Percentiles rank a stretch among this genome's conserved stretches.
Conservation (phyloP, 441 rosid genomes). For the Gossypium davidsonii region DNA sequence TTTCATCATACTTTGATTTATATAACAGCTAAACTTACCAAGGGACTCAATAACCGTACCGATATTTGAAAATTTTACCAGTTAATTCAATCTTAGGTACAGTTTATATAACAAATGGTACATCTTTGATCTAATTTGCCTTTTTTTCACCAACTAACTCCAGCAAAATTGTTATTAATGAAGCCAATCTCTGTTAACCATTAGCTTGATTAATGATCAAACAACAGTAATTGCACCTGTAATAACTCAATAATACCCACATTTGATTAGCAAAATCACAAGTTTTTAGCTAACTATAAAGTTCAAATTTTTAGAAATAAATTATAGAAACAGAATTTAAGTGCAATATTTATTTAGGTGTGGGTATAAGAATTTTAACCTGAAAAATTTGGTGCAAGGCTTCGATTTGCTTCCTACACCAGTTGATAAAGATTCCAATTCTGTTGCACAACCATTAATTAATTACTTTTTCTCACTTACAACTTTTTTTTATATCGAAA, state of each 20-base stretch:
- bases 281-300: slow-evolving; percentile 26
- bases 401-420: slow-evolving; percentile 99
- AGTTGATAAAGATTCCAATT: slow-evolving; percentile 54
- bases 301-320: slow-evolving; percentile 2
- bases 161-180: slow-evolving; percentile 17
- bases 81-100: neutral
- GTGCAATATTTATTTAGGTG: slow-evolving; percentile 32
- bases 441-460: slow-evolving; percentile 81
- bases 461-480: slow-evolving; percentile 48
- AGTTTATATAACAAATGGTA: slow-evolving; percentile 4
- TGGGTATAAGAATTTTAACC: slow-evolving; percentile 69
- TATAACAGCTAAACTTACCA: slow-evolving; percentile 9
- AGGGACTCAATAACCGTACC: slow-evolving; percentile 7
- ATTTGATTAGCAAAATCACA: slow-evolving; percentile 31
- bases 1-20: slow-evolving; percentile 12
- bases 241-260: slow-evolving; percentile 31
- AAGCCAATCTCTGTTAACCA: slow-evolving; percentile 21
- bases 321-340: neutral
- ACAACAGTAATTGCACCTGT: slow-evolving; percentile 34
- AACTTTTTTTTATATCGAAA: neutral
- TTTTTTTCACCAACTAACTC: slow-evolving; percentile 17
- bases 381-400: slow-evolving; percentile 99
- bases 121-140: slow-evolving; percentile 6
- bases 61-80: slow-evolving; percentile 2
- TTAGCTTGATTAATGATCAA: slow-evolving; percentile 31